Evolutionary conservation across 805 yeast species (phyloP), one percentile per base, ranked within the genome.

Genomic region (Kuraishia molischiana): DNA sequence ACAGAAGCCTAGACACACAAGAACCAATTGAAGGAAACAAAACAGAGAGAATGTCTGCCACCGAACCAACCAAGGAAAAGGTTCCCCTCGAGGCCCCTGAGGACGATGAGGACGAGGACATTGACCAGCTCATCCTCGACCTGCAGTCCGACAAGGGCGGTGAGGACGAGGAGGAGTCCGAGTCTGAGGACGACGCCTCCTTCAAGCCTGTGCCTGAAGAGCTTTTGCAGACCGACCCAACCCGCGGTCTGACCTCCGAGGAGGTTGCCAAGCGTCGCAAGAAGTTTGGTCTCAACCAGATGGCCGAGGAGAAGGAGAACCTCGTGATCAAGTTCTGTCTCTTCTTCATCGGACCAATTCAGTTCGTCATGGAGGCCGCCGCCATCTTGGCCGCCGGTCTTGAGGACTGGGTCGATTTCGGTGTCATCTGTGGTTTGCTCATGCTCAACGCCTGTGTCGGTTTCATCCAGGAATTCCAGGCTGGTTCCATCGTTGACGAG

Each of bases 331-430:
- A 85, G 73, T 85, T 86, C 62, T 57, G 80, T 55, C 74, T 76
- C 82, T 85, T 85, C 75, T 85, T 85, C 65, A 81, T 85, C 49
- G 95, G 95, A 69, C 95, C 95, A 51, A 85, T 85, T 62, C 95
- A 86, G 71, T 85, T 86, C 79, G 95, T 85, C 59, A 85, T 85
- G 95, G 95, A 85, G 71, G 94, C 90, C 58, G 95, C 95, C 57
- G 95, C 95, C 53, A 75, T 85, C 48, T 71, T 85, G 64, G 95
- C 95, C 59, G 95, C 95, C 49, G 95, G 95, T 79, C 74, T 85
- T 55, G 85, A 85, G 70, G 96, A 89, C 72, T 87, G 96, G 96
- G 95, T 87, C 59, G 96, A 87, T 77, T 87, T 87, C 73, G 96
- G 97, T 78, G 97, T 87, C 62, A 87, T 87, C 61, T 78, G 85